These are phyloP conservation scores for Cytospora piceae DNA, from an alignment of 2,329 filamentous ascomycete genomes.

Conservation along the genomic window DNA sequence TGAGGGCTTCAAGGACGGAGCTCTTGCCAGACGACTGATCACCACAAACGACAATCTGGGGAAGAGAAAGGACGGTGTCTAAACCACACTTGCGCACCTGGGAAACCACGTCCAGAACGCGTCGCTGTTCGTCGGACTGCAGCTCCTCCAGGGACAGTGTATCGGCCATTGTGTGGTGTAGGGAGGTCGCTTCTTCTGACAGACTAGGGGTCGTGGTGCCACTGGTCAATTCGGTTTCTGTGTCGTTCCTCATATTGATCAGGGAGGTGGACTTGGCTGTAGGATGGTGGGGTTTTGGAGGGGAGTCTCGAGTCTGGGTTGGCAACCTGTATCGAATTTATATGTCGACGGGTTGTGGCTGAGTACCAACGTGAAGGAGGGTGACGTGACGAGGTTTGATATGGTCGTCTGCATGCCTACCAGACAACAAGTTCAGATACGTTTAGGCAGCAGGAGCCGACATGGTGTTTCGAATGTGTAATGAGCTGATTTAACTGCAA, in stretches of 20 bases:
- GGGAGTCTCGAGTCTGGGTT: too few relatives aligned
- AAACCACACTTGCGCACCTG: conserved; percentile 15
- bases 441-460: background rate
- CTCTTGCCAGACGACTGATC: conserved; percentile 26
- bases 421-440: too few relatives aligned
- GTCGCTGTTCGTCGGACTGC: conserved; percentile 23
- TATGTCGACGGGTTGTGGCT: background rate
- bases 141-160: conserved; percentile 6
- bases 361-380: background rate
- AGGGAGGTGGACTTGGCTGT: background rate
- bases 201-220: background rate
- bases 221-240: background rate
- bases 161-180: background rate
- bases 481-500: background rate
- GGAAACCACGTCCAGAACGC: conserved; percentile 11
- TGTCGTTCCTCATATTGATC: background rate
- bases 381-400: background rate
- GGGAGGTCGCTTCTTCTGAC: background rate
- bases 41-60: conserved; percentile 21
- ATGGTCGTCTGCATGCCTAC: background rate
- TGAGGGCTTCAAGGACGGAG: conserved; percentile 17
- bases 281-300: too few relatives aligned
- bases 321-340: background rate
- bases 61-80: background rate
- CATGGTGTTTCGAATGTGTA: background rate